phyloP scores from a whole-genome alignment of 164 flowering plant species.

The Macadamia tetraphylla region DNA sequence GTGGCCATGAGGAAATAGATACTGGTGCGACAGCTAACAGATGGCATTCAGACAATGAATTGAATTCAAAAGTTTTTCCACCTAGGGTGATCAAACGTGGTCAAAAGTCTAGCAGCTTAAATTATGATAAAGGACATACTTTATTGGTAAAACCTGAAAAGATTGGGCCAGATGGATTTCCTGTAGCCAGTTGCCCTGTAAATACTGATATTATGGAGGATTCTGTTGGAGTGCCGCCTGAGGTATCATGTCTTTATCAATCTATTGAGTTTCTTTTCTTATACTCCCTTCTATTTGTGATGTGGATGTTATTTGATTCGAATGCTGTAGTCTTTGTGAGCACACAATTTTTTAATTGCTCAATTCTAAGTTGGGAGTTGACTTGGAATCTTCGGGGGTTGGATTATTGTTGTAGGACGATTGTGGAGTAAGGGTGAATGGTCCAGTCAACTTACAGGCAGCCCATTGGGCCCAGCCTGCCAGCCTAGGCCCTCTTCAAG shows the following conservation, averaged over 20 bases:
- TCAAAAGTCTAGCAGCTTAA: conserved; percentile 22
- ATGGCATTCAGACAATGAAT: conserved; percentile 85
- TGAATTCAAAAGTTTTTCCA: conserved; percentile 54
- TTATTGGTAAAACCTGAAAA: conserved; percentile 18
- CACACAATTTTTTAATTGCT: too few relatives aligned
- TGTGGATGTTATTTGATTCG: too few relatives aligned
- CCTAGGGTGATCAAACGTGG: conserved; percentile 46
- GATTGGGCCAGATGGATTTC: conserved; percentile 18
- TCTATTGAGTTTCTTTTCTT: not conserved
- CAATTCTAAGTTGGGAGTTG: too few relatives aligned
- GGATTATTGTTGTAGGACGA: too few relatives aligned
- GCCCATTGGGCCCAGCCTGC: too few relatives aligned
- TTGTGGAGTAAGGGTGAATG: too few relatives aligned
- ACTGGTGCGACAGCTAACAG: conserved; percentile 35
- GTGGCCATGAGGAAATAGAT: conserved; percentile 26
- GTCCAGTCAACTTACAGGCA: too few relatives aligned
- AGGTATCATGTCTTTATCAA: conserved; percentile 46
- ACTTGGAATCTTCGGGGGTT: too few relatives aligned
- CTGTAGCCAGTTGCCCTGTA: conserved; percentile 19
- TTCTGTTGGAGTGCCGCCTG: conserved; percentile 82
- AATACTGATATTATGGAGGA: conserved; percentile 39
- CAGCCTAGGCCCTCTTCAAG: too few relatives aligned
- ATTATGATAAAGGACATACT: conserved; percentile 25
- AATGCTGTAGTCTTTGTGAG: too few relatives aligned
- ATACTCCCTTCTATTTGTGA: too few relatives aligned